Evolutionary conservation across 345 rosid genomes (phyloP), one percentile per base, ranked within the genome.

Genomic region (Euphorbia pulcherrima): DNA sequence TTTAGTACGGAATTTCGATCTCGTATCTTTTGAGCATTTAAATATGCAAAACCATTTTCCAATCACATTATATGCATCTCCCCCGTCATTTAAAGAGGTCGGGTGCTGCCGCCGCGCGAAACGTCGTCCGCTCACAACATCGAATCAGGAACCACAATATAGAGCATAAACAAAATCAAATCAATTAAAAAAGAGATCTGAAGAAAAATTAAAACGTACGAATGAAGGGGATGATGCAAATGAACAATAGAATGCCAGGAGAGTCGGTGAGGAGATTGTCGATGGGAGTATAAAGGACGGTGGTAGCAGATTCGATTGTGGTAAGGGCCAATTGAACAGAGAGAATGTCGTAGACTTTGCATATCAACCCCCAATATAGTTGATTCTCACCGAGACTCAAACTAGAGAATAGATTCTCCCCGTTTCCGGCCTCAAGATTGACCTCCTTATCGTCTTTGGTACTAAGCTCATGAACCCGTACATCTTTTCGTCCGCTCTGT

Each of bases 341-440:
- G 27, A 93, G 80, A 67, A 93, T 90, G 5, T 91, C 92, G 70
- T 90, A 93, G 62, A 90, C 97, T 70, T 93, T 93, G 62, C 91
- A 94, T 64, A 90, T 86, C 76, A 93, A 85, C 12, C 91, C 96
- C 97, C 97, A 93, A 10, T 97, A 91, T 65, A 89, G 92, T 70
- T 87, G 86, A 79, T 87, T 86, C 83, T 93, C 98, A 27, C 94
- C 96, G 60, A 68, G 70, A 77, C 96, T 76, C 44, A 93, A 80
- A 56, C 92, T 96, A 0, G 97, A 94, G 69, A 86, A 93, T 62
- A 90, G 81, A 67, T 84, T 77, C 78, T 82, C 90, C 35, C 97
- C 72, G 40, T 65, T 71, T 12, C 79, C 88, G 51, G 70, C 78
- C 77, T 80, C 86, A 44, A 82, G 62, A 56, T 95, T 89, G 51